Base-by-base conservation (phyloP, 176 grass and related monocot genomes). In the Pontederia paniculata region DNA sequence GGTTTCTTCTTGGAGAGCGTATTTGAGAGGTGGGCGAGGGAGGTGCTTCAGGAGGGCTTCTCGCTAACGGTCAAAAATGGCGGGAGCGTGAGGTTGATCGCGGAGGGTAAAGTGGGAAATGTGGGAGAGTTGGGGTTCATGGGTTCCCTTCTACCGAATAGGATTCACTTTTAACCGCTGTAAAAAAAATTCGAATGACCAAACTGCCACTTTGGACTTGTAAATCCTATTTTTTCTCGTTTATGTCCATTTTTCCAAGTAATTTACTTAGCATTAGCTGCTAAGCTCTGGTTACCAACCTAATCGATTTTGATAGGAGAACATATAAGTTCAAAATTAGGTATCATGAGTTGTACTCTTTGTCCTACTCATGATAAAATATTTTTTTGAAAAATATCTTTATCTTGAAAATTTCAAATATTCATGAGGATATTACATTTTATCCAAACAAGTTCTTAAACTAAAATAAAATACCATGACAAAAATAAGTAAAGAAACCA, bases 1-100 rank as follows among this genome's bases (percentile, higher is more conserved):
- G 53, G 44, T 57, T 58, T 17, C 15, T 70, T 70, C 44, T 44
- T 16, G 20, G 67, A 23, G 53, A 49, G 67, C 54, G 57, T 58
- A 12, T 70, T 56, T 9, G 67, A 70, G 42, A 37, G 48, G 2
- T 57, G 67, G 52, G 44, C 37, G 17, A 48, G 9, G 18, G 54
- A 70, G 44, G 67, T 70, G 14, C 48, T 58, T 16, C 53, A 41
- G 18, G 13, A 10, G 9, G 48, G 52, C 10, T 14, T 70, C 28
- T 37, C 28, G 8, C 19, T 3, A 48, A 58, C 19, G 31, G 54
- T 28, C 22, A 23, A 9, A 57, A 48, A 13, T 12, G 54, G 54
- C 44, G 22, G 43, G 53, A 70, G 48, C 17, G 14, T 70, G 54
- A 57, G 54, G 15, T 57, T 70, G 21, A 25, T 9, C 2, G 23